Evolutionary conservation across 78 protist species (phyloP), one percentile per base, ranked within the genome.

Genomic region (Dictyostelium brefeldianum): DNA sequence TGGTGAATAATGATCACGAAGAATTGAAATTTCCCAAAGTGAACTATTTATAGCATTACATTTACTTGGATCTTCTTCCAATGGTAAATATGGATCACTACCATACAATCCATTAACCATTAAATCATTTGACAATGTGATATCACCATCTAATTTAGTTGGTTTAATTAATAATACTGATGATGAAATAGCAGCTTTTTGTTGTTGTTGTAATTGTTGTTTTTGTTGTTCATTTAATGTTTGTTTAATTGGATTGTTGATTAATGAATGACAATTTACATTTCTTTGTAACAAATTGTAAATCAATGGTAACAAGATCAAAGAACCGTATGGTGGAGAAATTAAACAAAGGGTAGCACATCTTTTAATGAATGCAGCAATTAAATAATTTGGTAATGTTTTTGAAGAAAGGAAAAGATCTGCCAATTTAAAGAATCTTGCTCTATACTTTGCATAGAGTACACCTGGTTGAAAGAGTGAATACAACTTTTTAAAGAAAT

Each of bases 361-460:
- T 74, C 97, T 89, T 90, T 97, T 97, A 29, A 79, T 74, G 71
- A 97, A 97, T 27, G 98, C 96, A 5, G 97, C 97, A 7, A 94
- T 96, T 14, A 97, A 41, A 78, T 89, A 90, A 14, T 95, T 71
- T 56, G 98, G 92, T 22, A 84, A 62, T 17, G n/a, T 54, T 53
- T 53, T 46, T 17, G 97, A 92, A 17, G 70, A 22, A 20, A 96
- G 53, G 62, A 81, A 96, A 15, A 69, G 2, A 10, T 85, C 94
- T 15, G 91, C 81, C 67, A 97, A 74, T 10, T 65, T 65, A 90
- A 97, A 91, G 82, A 97, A 94, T 64, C 90, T 85, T 12, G 65
- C 89, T 9, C 97, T 69, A 62, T 97, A 80, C 31, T 91, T 89
- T 62, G 95, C 93, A 43, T 64, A 71, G 25, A 96, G 74, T 10